Evolutionary conservation across 75 land plant genomes (phyloP).

Genomic region (Larix kaempferi): DNA sequence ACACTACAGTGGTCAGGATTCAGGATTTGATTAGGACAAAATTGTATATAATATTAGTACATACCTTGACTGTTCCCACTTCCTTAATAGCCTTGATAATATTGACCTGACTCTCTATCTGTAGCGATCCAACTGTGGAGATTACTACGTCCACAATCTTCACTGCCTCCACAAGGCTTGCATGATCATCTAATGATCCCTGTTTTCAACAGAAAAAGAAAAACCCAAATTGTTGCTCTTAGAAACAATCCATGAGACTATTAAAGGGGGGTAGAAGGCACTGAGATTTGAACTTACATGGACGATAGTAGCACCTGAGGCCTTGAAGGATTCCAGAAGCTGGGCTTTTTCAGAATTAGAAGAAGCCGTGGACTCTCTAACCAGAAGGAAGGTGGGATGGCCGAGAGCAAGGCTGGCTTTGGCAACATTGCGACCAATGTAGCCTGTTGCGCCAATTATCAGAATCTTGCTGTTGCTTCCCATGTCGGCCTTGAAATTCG

Average conservation of each 20-base stretch:
- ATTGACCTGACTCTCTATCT: slow-evolving; percentile 15
- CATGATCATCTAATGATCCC: slow-evolving; percentile 29
- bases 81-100: slow-evolving; percentile 31
- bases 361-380: slow-evolving; percentile 33
- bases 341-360: slow-evolving; percentile 37
- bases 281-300: slow-evolving; percentile 12
- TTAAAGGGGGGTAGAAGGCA: neutral
- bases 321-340: slow-evolving; percentile 38
- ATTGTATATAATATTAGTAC: too few relatives aligned
- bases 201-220: neutral
- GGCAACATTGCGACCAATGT: slow-evolving; percentile 63
- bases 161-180: slow-evolving; percentile 24
- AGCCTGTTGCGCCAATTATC: slow-evolving; percentile 71
- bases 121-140: slow-evolving; percentile 12
- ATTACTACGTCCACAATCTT: slow-evolving; percentile 33
- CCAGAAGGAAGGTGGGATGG: slow-evolving; percentile 58
- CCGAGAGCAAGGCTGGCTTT: slow-evolving; percentile 44
- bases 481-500: neutral
- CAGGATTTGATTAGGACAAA: too few relatives aligned
- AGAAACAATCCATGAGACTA: neutral
- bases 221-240: too few relatives aligned
- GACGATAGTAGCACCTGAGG: slow-evolving; percentile 40
- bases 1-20: too few relatives aligned
- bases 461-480: slow-evolving; percentile 44
- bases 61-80: slow-evolving; percentile 36